phyloP scores from a whole-genome alignment of 2,329 filamentous ascomycete species.

The Xylaria sp. region DNA sequence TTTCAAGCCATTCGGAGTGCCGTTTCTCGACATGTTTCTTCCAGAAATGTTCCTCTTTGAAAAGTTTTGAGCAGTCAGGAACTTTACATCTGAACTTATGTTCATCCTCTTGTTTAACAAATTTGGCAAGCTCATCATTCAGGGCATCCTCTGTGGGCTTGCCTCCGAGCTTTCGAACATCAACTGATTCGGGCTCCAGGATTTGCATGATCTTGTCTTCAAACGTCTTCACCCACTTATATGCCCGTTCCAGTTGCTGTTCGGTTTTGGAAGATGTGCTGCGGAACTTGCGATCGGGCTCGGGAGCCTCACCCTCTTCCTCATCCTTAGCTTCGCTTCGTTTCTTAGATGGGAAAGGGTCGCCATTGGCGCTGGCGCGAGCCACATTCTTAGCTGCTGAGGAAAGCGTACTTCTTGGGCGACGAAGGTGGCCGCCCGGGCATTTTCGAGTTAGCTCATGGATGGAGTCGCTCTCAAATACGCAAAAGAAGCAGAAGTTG shows the following conservation, averaged over 20 bases:
- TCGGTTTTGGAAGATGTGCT: slow-evolving; percentile 80
- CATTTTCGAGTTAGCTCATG: slow-evolving; percentile 97
- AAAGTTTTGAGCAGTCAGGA: slow-evolving; percentile 93
- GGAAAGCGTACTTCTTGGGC: slow-evolving; percentile 86
- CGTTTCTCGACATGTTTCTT: slow-evolving; percentile 97
- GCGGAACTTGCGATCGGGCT: slow-evolving; percentile 76
- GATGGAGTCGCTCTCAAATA: slow-evolving; percentile 97
- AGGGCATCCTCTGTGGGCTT: slow-evolving; percentile 86
- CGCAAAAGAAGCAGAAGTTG: slow-evolving; percentile 99
- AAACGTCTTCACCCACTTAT: slow-evolving; percentile 99
- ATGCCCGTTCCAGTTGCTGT: slow-evolving; percentile 91
- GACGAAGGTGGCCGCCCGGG: slow-evolving; percentile 93
- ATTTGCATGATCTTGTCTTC: slow-evolving; percentile 96
- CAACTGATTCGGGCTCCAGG: slow-evolving; percentile 86
- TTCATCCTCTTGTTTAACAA: slow-evolving; percentile 96
- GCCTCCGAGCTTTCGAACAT: slow-evolving; percentile 90
- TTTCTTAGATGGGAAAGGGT: slow-evolving; percentile 86
- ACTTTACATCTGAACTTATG: slow-evolving; percentile 97
- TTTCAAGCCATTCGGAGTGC: slow-evolving; percentile 86
- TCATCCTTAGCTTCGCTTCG: slow-evolving; percentile 71
- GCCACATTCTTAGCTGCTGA: slow-evolving; percentile 86
- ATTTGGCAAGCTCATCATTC: slow-evolving; percentile 85
- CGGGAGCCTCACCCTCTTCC: slow-evolving; percentile 70
- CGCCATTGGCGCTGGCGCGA: slow-evolving; percentile 81
- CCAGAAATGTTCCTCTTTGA: slow-evolving; percentile 98